These are phyloP conservation scores for Agarophyton chilense DNA, from an alignment of 23 red algal genomes.

Conservation along the genomic window DNA sequence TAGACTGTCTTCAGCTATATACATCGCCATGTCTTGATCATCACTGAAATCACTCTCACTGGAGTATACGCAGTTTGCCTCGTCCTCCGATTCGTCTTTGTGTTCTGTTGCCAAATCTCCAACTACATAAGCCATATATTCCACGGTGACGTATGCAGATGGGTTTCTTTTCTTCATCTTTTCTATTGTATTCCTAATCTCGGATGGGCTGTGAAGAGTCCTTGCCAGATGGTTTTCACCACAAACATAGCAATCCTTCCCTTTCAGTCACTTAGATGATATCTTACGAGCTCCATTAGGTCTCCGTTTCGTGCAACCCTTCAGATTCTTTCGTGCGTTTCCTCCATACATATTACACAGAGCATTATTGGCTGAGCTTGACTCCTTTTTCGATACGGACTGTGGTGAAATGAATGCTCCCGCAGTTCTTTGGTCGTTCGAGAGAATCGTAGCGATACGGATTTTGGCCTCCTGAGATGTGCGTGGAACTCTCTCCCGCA, in stretches of 20 bases:
- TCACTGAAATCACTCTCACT: background rate
- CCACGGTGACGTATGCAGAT: background rate
- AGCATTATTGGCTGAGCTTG: background rate
- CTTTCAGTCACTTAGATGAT: background rate
- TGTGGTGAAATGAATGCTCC: constrained; percentile 20
- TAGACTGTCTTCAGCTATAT: background rate
- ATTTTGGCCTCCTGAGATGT: background rate
- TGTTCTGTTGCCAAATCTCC: background rate
- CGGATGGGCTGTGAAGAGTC: background rate
- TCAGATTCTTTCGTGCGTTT: background rate
- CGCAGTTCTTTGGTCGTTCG: background rate
- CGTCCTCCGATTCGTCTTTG: background rate
- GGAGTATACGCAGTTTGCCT: background rate
- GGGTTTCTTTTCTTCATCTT: background rate
- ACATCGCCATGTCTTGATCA: background rate
- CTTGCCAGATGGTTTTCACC: background rate
- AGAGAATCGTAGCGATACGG: constrained; percentile 5
- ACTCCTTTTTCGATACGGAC: too few species aligned
- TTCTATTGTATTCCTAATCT: background rate
- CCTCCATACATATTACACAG: background rate
- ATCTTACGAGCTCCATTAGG: too few species aligned
- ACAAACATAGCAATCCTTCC: background rate
- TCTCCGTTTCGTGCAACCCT: background rate
- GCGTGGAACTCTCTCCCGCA: background rate
- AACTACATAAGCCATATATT: background rate